phyloP scores from a whole-genome alignment of 305 asterid species.

The Fraxinus dipetala region DNA sequence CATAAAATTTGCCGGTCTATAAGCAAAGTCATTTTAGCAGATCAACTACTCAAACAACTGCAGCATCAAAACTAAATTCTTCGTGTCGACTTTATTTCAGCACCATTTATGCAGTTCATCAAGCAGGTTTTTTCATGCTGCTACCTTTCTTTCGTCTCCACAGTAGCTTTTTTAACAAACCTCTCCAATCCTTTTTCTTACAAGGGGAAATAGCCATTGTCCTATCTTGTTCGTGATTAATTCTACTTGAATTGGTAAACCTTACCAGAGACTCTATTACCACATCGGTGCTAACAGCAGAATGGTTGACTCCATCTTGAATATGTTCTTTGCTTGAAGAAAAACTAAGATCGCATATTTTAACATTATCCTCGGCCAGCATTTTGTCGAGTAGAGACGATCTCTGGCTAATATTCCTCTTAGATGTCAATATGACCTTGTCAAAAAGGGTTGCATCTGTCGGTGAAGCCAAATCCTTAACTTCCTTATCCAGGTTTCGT shows the following conservation, averaged over 20 bases:
- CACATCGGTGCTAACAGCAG: slow-evolving; percentile 25
- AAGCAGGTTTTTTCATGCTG: slow-evolving; percentile 37
- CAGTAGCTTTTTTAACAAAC: slow-evolving; percentile 54
- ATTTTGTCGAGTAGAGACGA: slow-evolving; percentile 66
- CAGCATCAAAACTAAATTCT: background rate
- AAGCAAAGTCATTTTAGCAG: slow-evolving; percentile 10
- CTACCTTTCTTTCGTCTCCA: slow-evolving; percentile 44
- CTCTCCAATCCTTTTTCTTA: slow-evolving; percentile 51
- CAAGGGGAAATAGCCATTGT: slow-evolving; percentile 53
- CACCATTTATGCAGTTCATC: slow-evolving; percentile 17
- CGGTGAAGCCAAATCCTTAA: slow-evolving; percentile 72
- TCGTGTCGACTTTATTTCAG: background rate
- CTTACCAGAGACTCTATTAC: slow-evolving; percentile 26
- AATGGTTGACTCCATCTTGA: slow-evolving; percentile 24
- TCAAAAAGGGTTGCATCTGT: slow-evolving; percentile 47
- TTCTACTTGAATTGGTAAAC: slow-evolving; percentile 25
- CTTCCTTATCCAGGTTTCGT: slow-evolving; percentile 67
- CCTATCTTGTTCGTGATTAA: slow-evolving; percentile 29
- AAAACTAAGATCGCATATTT: slow-evolving; percentile 21
- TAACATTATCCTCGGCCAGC: slow-evolving; percentile 61
- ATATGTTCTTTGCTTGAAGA: slow-evolving; percentile 39
- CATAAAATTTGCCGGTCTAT: background rate
- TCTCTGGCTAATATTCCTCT: slow-evolving; percentile 37
- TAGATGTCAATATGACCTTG: slow-evolving; percentile 43
- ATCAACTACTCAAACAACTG: background rate